These are phyloP conservation scores for Globisporangium solare DNA, from an alignment of 352 stramenopile species.

Conservation along the genomic window DNA sequence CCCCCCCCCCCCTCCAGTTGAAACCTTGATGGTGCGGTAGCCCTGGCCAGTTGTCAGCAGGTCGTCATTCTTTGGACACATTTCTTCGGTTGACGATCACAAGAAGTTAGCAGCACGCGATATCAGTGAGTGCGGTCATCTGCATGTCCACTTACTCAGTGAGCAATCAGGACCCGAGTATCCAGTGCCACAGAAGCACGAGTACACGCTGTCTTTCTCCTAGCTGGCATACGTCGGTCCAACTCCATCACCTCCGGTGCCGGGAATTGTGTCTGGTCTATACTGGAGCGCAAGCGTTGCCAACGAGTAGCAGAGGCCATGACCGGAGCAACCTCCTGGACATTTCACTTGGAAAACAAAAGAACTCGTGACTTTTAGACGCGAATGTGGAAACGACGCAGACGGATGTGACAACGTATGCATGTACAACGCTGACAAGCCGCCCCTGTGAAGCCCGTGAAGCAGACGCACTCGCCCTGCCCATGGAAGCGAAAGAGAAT, in stretches of 20 bases:
- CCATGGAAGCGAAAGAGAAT: not conserved
- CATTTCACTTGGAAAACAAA: slow-evolving; percentile 39
- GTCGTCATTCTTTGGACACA: slow-evolving; percentile 88
- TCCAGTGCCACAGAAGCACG: slow-evolving; percentile 80
- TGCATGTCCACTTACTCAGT: slow-evolving; percentile 33
- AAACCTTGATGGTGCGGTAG: slow-evolving; percentile 56
- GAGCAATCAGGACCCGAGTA: slow-evolving; percentile 84
- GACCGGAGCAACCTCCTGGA: slow-evolving; percentile 54
- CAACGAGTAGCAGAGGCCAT: slow-evolving; percentile 58
- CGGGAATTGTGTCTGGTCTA: slow-evolving; percentile 32
- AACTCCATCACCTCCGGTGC: slow-evolving; percentile 30
- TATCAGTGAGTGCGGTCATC: not conserved
- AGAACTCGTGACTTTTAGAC: not conserved
- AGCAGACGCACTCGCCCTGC: slow-evolving; percentile 56
- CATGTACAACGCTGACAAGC: slow-evolving; percentile 53
- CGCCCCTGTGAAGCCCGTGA: slow-evolving; percentile 46
- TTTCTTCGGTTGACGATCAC: slow-evolving; percentile 22
- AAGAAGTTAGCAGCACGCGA: not conserved
- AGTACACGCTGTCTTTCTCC: slow-evolving; percentile 74
- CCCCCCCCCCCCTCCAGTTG: slow-evolving; percentile 33
- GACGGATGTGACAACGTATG: not conserved
- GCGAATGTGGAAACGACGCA: not conserved
- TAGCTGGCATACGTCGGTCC: slow-evolving; percentile 77
- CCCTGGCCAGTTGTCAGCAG: slow-evolving; percentile 68
- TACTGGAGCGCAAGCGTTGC: slow-evolving; percentile 44